Evolutionary conservation across 2,329 filamentous ascomycete species (phyloP).

Genomic region (Verticillium alfalfae): DNA sequence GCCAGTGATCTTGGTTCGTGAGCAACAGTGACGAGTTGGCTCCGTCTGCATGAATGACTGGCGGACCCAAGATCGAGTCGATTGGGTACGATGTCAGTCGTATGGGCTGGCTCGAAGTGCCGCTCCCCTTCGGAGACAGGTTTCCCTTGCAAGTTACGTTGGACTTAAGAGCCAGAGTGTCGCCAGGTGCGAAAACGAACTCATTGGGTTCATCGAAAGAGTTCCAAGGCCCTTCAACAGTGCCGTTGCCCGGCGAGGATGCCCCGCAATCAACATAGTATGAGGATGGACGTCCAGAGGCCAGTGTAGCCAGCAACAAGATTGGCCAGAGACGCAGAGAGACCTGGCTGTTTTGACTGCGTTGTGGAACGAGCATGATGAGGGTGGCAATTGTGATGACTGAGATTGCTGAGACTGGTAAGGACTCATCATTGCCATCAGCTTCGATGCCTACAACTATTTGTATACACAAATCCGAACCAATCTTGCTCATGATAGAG

Average conservation of each 20-base stretch:
- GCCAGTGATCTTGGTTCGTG: slow-evolving; percentile 17
- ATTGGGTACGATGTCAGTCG: slow-evolving; percentile 12
- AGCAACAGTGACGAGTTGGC: slow-evolving; percentile 11
- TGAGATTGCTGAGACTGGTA: background rate
- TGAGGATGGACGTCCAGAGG: background rate
- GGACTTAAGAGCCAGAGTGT: slow-evolving; percentile 13
- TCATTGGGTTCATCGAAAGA: slow-evolving; percentile 12
- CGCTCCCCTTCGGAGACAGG: slow-evolving; percentile 13
- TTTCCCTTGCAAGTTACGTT: slow-evolving; percentile 12
- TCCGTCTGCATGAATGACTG: slow-evolving; percentile 15
- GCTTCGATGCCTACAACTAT: background rate
- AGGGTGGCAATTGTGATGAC: background rate
- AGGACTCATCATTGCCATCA: background rate
- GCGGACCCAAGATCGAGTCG: slow-evolving; percentile 2
- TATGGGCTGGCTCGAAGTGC: slow-evolving; percentile 10
- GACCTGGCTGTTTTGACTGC: background rate
- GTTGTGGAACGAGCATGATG: background rate
- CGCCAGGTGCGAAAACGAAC: slow-evolving; percentile 11
- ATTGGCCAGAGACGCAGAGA: background rate
- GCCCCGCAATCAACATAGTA: slow-evolving; percentile 15
- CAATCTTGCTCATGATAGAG: background rate
- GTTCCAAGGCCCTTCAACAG: slow-evolving; percentile 10
- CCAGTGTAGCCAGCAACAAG: background rate
- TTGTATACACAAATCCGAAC: background rate
- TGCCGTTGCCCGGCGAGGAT: slow-evolving; percentile 8